phyloP scores from a whole-genome alignment of 352 stramenopile species.

The Pythium guiyangense region DNA sequence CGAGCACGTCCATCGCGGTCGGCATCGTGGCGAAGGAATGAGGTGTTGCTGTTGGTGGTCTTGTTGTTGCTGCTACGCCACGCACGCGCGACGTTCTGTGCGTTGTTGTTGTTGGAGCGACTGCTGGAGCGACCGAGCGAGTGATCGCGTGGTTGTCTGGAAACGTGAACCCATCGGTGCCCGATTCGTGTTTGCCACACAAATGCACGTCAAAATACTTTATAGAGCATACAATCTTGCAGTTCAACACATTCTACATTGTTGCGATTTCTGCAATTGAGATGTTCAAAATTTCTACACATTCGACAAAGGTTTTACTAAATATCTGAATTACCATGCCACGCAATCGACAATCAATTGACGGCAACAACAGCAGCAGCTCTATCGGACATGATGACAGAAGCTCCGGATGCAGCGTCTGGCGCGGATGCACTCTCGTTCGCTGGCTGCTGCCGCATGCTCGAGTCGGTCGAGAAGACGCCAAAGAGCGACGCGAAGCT shows the following conservation, averaged over 20 bases:
- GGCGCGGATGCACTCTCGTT: slow-evolving; percentile 47
- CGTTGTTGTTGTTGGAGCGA: not conserved
- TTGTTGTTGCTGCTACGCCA: not conserved
- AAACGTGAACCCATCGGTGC: too few relatives aligned
- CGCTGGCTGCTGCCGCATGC: slow-evolving; percentile 61
- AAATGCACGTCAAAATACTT: too few relatives aligned
- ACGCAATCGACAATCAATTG: not conserved
- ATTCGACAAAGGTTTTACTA: not conserved
- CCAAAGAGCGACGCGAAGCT: slow-evolving; percentile 75
- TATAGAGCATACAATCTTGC: not conserved
- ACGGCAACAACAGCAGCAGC: not conserved
- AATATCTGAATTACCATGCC: not conserved
- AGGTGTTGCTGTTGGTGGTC: too few relatives aligned
- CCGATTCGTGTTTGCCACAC: too few relatives aligned
- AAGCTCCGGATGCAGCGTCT: too few relatives aligned
- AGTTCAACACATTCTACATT: not conserved
- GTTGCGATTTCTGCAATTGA: too few relatives aligned
- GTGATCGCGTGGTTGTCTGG: too few relatives aligned
- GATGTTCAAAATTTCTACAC: not conserved
- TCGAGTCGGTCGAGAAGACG: slow-evolving; percentile 65
- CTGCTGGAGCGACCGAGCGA: not conserved
- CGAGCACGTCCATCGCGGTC: slow-evolving; percentile 24
- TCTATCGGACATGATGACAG: not conserved
- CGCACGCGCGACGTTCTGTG: not conserved
- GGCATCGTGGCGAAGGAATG: too few relatives aligned